Base-by-base conservation (phyloP, 805 yeast species). In the Starmerella powellii region DNA sequence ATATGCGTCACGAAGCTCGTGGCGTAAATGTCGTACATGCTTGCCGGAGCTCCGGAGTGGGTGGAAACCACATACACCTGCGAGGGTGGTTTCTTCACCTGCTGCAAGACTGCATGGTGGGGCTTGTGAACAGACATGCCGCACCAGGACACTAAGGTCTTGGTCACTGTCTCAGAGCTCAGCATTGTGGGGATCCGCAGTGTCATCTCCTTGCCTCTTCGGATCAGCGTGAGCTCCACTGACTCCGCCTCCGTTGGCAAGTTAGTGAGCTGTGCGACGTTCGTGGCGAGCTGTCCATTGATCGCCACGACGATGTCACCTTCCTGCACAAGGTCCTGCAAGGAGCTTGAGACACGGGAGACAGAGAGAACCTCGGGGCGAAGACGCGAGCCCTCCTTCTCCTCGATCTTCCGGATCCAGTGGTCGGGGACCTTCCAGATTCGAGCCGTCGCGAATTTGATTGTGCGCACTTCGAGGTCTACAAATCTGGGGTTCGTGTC, bases 31-130 rank as follows among this genome's bases (percentile, higher is more conserved):
- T 82, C 82, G 58, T 81, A 85, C 56, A 81, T 87, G 42, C 76
- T 70, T 15, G 91, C 91, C 6, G 95, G 95, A 0, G 94, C 83
- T 6, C 95, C 94, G 29, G 74, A 71, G 33, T 78, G 71, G 56
- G 81, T 73, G 19, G 76, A 68, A 2, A 85, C 78, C 41, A 85
- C 78, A 56, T 86, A 87, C n/a, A 87, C 91, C 41, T 74, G 76
- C 15, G 88, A 78, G 11, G 94, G 95, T 40, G 84, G 65, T 42
- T 72, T 68, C 40, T 74, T 73, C 72, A 82, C 78, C 30, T 81
- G 76, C 63, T 86, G 95, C 48, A 87, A 74, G 15, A 86, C 95
- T 8, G 91, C 88, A 56, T 81, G 93, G 60, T 85, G 95, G n/a
- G 95, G 95, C 30, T 75, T 71, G 57, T 87, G 96, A 27, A 87